Base-by-base conservation (phyloP, 352 stramenopile genomes). In the Pythium phragmiticola region DNA sequence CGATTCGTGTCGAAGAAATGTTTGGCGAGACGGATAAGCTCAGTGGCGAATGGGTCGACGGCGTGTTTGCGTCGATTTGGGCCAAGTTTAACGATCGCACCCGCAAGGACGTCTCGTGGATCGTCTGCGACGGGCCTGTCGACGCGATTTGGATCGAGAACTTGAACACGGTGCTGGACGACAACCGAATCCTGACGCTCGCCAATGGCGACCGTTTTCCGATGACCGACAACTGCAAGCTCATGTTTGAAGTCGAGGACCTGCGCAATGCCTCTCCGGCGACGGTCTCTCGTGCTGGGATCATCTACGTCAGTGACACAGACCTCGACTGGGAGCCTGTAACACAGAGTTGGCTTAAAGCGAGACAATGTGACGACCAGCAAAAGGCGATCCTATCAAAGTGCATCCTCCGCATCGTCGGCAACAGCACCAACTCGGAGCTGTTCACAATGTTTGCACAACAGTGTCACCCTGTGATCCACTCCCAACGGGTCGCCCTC, bases 31-130 rank as follows among this genome's bases (percentile, higher is more conserved):
- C 98, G 4, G 96, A 99, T 66, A 82, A 92, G 2, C 81, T 98
- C 70, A 97, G 83, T 39, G 96, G 95, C 47, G 97, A 99, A 72
- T 99, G 97, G 97, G 99, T 92, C 13, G 98, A 92, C 0, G 93
- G 94, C 12, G 93, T 99, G 36, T 99, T 99, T 76, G 95, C 97
- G 4, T 94, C 96, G 5, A 99, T 99, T 80, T 99, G 96, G 96
- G 91, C 87, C 19, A 99, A 99, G 66, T 98, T 96, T 80, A 99
- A 99, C 75, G 98, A 98, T 64, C 95, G 97, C 55, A 96, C 85
- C 33, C 95, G 76, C 33, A 67, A 75, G 0, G 85, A 97, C 51
- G 60, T 95, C 14, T 95, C 98, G 69, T 98, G 92, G 92, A 83
- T 98, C 28, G 90, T 98, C 74, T 98, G 94, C 63, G 87, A 95